A percentile compares a stretch with the other conserved stretches of the same genome.
phyloP scores from a whole-genome alignment of 116 monocot genomes.

The Phalaenopsis hybrid region DNA sequence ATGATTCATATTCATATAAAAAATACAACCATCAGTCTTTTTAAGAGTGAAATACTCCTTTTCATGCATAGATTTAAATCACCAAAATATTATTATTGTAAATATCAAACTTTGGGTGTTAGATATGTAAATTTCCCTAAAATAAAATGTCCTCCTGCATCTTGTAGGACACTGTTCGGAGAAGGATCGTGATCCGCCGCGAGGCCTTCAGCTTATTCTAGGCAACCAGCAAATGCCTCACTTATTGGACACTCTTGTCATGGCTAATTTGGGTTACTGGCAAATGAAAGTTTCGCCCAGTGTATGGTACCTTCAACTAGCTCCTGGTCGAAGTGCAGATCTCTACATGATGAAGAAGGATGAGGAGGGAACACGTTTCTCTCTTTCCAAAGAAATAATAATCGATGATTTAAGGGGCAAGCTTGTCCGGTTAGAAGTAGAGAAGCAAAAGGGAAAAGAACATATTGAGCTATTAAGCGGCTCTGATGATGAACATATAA shows the following conservation, averaged over 20 bases:
- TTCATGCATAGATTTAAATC: too few species aligned
- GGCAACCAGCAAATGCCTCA: constrained; percentile 68
- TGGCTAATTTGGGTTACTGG: constrained; percentile 98
- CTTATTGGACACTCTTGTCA: constrained; percentile 92
- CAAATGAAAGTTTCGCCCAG: constrained; percentile 98
- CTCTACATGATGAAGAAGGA: constrained; percentile 63
- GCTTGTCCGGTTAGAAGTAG: constrained; percentile 67
- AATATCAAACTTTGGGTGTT: too few species aligned
- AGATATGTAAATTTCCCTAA: too few species aligned
- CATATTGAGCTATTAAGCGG: constrained; percentile 63
- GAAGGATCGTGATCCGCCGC: constrained; percentile 88
- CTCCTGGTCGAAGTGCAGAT: constrained; percentile 88
- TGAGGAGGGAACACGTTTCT: constrained; percentile 21
- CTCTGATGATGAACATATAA: constrained; percentile 32
- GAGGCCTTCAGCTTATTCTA: constrained; percentile 94
- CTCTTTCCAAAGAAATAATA: constrained; percentile 48
- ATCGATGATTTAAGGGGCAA: constrained; percentile 90
- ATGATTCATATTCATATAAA: too few species aligned
- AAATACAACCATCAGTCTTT: too few species aligned
- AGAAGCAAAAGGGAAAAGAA: constrained; percentile 70
- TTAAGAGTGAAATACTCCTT: too few species aligned
- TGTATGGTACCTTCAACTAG: constrained; percentile 85
- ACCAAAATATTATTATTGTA: too few species aligned
- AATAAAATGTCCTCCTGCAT: background rate
- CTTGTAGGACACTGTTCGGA: constrained; percentile 85